phyloP scores from a whole-genome alignment of 495 filamentous ascomycete species.

The Neurospora cerealis region DNA sequence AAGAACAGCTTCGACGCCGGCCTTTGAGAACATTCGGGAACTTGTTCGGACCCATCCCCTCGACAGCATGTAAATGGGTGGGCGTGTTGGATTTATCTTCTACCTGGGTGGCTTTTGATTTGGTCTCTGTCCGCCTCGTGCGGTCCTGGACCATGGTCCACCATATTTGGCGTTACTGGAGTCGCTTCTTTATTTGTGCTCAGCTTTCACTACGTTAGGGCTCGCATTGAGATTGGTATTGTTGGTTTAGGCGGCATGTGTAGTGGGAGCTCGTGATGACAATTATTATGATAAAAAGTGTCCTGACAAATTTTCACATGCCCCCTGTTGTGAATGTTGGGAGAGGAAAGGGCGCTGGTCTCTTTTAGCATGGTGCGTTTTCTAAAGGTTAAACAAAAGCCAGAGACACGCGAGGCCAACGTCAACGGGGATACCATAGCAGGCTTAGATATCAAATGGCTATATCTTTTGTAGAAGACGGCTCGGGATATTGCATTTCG shows the following conservation, averaged over 20 bases:
- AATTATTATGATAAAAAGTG: not conserved
- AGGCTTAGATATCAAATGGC: not conserved
- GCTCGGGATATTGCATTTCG: not conserved
- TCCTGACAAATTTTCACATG: not conserved
- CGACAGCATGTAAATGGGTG: not conserved
- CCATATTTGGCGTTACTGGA: not conserved
- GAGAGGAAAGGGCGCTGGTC: not conserved
- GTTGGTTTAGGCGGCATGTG: not conserved
- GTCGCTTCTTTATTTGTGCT: not conserved
- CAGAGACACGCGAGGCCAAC: not conserved
- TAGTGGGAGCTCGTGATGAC: not conserved
- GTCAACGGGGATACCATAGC: not conserved
- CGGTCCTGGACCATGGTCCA: not conserved
- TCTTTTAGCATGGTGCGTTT: not conserved
- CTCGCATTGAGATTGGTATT: not conserved
- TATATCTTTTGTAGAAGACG: not conserved
- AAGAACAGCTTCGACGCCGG: not conserved
- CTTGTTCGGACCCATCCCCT: not conserved
- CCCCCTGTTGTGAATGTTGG: not conserved
- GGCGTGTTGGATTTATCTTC: not conserved
- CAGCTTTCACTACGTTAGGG: not conserved
- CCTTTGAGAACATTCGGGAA: not conserved
- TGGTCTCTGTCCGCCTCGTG: not conserved
- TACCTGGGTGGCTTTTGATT: not conserved
- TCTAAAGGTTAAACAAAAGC: not conserved